phyloP scores from a whole-genome alignment of 2,329 filamentous ascomycete species.

The Talaromyces sp. region DNA sequence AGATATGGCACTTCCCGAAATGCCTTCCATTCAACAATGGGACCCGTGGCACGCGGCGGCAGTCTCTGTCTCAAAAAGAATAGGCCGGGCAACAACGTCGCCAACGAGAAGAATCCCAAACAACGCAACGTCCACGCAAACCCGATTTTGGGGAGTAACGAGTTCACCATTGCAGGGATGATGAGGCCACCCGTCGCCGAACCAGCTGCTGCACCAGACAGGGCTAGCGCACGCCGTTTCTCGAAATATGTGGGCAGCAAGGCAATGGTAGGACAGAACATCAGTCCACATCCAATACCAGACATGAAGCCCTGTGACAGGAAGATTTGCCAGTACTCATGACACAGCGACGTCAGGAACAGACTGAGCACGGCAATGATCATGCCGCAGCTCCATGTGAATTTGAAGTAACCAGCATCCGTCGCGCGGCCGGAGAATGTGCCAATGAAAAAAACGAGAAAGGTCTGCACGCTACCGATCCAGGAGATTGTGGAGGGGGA shows the following conservation, averaged over 20 bases:
- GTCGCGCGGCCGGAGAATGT: slow-evolving; percentile 43
- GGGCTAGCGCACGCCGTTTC: slow-evolving; percentile 38
- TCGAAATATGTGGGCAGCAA: slow-evolving; percentile 46
- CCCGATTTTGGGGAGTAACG: slow-evolving; percentile 42
- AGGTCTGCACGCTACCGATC: slow-evolving; percentile 50
- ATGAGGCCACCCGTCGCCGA: slow-evolving; percentile 46
- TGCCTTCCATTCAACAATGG: slow-evolving; percentile 15
- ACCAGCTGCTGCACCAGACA: slow-evolving; percentile 40
- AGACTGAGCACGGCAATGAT: slow-evolving; percentile 43
- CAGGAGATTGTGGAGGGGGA: slow-evolving; percentile 44
- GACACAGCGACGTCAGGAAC: slow-evolving; percentile 48
- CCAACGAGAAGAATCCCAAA: slow-evolving; percentile 20
- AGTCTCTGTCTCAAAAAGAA: slow-evolving; percentile 17
- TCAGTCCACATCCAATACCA: slow-evolving; percentile 44
- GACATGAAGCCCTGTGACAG: slow-evolving; percentile 46
- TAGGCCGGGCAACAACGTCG: slow-evolving; percentile 13
- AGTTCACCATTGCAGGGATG: slow-evolving; percentile 46
- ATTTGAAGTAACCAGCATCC: slow-evolving; percentile 44
- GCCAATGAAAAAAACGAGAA: slow-evolving; percentile 47
- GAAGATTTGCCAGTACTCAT: slow-evolving; percentile 51
- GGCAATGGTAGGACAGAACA: slow-evolving; percentile 43
- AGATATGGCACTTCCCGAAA: slow-evolving; percentile 18
- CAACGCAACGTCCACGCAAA: slow-evolving; percentile 20
- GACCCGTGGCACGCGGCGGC: slow-evolving; percentile 8
- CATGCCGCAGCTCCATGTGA: slow-evolving; percentile 29